Base-by-base conservation (phyloP, 129 eudicot species). In the Pulicaria dysenterica region DNA sequence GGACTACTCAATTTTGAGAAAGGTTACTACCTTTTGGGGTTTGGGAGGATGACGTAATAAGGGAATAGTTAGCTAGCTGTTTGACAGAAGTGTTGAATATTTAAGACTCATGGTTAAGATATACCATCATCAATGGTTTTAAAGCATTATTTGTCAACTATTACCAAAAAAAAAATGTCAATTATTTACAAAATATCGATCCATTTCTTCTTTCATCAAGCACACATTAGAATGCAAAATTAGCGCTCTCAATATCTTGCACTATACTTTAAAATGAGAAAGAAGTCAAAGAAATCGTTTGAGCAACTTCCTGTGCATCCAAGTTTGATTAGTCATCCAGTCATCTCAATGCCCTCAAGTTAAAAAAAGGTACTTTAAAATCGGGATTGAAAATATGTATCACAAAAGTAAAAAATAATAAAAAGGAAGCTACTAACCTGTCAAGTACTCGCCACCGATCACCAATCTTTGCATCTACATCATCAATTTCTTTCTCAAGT, bases 401-500 rank as follows among this genome's bases (percentile, higher is more conserved):
- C 31, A 12, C 13, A 41, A 9, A 62, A 36, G 8, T 6, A 38
- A 8, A 1, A 51, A 1, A 46, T 24, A 40, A n/a, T n/a, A 15
- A 11, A 5, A 44, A 46, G 53, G 10, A 37, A 71, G 43, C n/a
- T 50, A 77, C 34, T 58, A 13, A 94, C 99, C 91, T 84, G 75
- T 95, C 99, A 67, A 95, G 99, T 45, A 95, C 77, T 62, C 96
- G 83, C 91, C 96, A 95, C 8, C 96, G 87, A 66, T 95, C 97
- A 46, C 99, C 99, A 70, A 95, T 95, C 76, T 88, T 86, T 15
- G 94, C 96, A 86, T 95, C 99, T 67, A 95, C 99, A 54, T 88
- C 99, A 91, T 95, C 99, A 59, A 95, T 90, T 75, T 95, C 99
- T 67, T 90, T 90, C 84, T 95, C 99, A 77, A 95, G 99, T 55